These are phyloP conservation scores for Aspergillus heteromorphus DNA, from an alignment of 495 filamentous ascomycete species.

Conservation along the genomic window DNA sequence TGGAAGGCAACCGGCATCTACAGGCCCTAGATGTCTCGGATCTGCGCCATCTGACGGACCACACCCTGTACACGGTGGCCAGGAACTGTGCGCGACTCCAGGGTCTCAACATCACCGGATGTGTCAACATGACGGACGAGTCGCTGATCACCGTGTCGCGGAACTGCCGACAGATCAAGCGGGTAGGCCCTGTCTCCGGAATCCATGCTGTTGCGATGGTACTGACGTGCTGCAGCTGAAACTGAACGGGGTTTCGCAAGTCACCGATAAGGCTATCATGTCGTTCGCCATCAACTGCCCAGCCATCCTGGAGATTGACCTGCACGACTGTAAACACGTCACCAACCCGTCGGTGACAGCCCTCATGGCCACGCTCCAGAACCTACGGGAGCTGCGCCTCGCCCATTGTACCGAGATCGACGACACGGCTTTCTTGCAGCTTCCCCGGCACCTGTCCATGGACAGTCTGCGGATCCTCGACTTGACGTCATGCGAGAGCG, in stretches of 20 bases:
- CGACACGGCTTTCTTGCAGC: slow-evolving; percentile 76
- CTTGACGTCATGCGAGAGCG: slow-evolving; percentile 74
- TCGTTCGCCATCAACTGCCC: slow-evolving; percentile 84
- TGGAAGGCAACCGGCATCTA: slow-evolving; percentile 73
- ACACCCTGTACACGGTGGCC: slow-evolving; percentile 73
- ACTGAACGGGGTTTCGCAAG: slow-evolving; percentile 78
- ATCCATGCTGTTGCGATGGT: slow-evolving; percentile 4
- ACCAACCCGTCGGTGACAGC: slow-evolving; percentile 75
- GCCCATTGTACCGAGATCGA: slow-evolving; percentile 78
- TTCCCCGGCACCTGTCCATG: slow-evolving; percentile 64
- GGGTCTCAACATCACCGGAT: slow-evolving; percentile 88
- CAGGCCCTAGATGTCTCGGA: slow-evolving; percentile 89
- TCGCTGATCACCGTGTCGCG: slow-evolving; percentile 77
- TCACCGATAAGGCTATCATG: slow-evolving; percentile 72
- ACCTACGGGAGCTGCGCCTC: slow-evolving; percentile 83
- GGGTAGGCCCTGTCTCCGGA: slow-evolving; percentile 48
- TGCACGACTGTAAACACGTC: slow-evolving; percentile 77
- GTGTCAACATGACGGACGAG: slow-evolving; percentile 76
- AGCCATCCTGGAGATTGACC: slow-evolving; percentile 92
- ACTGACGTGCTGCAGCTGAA: slow-evolving; percentile 62
- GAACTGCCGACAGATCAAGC: slow-evolving; percentile 79
- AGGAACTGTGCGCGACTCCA: slow-evolving; percentile 79
- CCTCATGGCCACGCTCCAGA: slow-evolving; percentile 66
- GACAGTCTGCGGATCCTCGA: slow-evolving; percentile 92
- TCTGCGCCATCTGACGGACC: slow-evolving; percentile 72